These are phyloP conservation scores for Westerdykella sp. DNA, from an alignment of 2,329 filamentous ascomycete species.

Conservation along the genomic window DNA sequence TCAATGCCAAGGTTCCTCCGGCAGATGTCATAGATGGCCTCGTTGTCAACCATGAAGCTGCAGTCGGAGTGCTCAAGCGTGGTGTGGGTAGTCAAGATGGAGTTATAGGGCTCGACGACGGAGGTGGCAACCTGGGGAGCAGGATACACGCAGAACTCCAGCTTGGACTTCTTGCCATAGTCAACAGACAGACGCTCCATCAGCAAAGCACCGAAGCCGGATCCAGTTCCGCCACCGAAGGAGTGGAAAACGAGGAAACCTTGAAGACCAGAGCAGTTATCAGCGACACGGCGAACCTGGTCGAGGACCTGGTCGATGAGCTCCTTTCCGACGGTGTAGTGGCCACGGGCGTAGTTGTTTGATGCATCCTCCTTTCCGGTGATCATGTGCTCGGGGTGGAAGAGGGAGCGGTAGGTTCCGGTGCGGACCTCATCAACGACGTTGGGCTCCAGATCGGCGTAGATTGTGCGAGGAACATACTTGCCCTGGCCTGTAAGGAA, in stretches of 20 bases:
- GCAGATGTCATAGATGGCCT: slow-evolving; percentile 99
- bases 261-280: slow-evolving; percentile 96
- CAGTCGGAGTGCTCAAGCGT: slow-evolving; percentile 99
- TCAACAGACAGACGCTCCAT: slow-evolving; percentile 99
- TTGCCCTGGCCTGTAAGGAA: slow-evolving; percentile 75
- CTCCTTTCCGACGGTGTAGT: slow-evolving; percentile 99
- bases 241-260: slow-evolving; percentile 99
- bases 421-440: slow-evolving; percentile 99
- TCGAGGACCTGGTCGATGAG: slow-evolving; percentile 96
- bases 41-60: slow-evolving; percentile 99
- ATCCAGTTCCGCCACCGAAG: slow-evolving; percentile 97
- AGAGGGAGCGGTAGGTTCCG: slow-evolving; percentile 89
- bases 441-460: slow-evolving; percentile 99
- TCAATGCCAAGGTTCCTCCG: slow-evolving; percentile 94
- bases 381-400: slow-evolving; percentile 99
- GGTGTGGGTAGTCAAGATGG: slow-evolving; percentile 97
- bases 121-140: slow-evolving; percentile 95
- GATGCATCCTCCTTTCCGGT: slow-evolving; percentile 99
- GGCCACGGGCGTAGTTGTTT: slow-evolving; percentile 99
- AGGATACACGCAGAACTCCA: slow-evolving; percentile 99
- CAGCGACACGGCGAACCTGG: slow-evolving; percentile 91
- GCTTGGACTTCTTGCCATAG: slow-evolving; percentile 99
- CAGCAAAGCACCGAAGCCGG: slow-evolving; percentile 93
- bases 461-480: slow-evolving; percentile 98
- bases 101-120: slow-evolving; percentile 99